Conservation (phyloP, 805 yeast species). For the Ogataea minuta region DNA sequence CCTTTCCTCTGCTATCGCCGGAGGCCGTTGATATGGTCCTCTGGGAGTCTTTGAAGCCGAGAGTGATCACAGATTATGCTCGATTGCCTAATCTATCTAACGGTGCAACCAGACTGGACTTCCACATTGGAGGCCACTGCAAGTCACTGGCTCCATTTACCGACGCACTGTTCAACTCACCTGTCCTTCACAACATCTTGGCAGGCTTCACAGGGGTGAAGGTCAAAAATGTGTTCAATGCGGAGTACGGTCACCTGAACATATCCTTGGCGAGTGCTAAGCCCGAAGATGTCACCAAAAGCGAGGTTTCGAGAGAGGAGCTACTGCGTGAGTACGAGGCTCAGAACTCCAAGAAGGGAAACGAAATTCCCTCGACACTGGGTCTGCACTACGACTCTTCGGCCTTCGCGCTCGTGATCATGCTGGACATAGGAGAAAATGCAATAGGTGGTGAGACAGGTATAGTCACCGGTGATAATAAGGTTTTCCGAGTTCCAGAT, state of each 20-base stretch:
- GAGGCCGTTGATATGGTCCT: constrained; percentile 57
- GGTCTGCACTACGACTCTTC: constrained; percentile 49
- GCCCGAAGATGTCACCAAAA: constrained; percentile 16
- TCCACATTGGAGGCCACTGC: constrained; percentile 48
- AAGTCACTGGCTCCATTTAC: constrained; percentile 42
- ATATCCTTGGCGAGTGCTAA: constrained; percentile 37
- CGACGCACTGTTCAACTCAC: constrained; percentile 50
- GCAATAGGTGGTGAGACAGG: constrained; percentile 54
- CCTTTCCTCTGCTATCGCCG: constrained; percentile 56
- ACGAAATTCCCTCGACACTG: constrained; percentile 43
- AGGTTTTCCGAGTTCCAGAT: constrained; percentile 33
- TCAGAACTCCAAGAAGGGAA: constrained; percentile 28
- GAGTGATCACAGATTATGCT: constrained; percentile 41
- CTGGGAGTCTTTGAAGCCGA: constrained; percentile 47
- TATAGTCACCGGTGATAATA: constrained; percentile 42
- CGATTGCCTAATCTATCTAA: constrained; percentile 35
- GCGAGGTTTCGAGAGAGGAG: constrained; percentile 17
- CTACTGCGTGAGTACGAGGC: constrained; percentile 15
- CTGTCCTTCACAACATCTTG: constrained; percentile 46
- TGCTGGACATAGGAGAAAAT: constrained; percentile 44
- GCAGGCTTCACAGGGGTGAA: constrained; percentile 50
- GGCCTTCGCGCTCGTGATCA: constrained; percentile 47
- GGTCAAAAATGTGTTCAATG: constrained; percentile 45
- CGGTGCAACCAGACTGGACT: constrained; percentile 38
- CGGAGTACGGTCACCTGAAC: constrained; percentile 52